Percentiles rank a stretch among this genome's conserved stretches.
Conservation (phyloP, 352 stramenopile genomes). For the Phytophthora foliorum region DNA sequence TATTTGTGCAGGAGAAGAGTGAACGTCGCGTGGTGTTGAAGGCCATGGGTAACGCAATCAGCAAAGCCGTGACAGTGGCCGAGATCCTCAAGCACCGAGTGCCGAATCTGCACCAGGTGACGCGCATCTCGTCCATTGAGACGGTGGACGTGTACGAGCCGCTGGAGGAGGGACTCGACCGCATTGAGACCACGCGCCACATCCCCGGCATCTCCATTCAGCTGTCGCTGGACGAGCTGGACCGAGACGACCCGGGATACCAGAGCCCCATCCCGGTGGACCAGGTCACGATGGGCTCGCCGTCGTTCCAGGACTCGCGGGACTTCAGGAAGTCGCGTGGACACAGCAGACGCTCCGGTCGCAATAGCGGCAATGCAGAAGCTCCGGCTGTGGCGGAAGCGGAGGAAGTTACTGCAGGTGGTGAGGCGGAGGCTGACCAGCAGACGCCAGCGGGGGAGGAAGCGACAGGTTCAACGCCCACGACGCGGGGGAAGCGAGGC, state of each 20-base stretch:
- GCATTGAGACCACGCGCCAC: conserved; percentile 75
- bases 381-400: not conserved
- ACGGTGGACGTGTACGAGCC: conserved; percentile 87
- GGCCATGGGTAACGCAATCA: conserved; percentile 88
- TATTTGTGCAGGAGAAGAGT: conserved; percentile 62
- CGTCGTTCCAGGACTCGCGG: conserved; percentile 43
- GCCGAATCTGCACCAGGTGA: conserved; percentile 77
- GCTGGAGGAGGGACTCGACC: conserved; percentile 86
- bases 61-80: conserved; percentile 86
- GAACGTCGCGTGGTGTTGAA: conserved; percentile 75
- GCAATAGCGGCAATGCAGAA: conserved; percentile 23
- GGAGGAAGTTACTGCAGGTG: conserved; percentile 16
- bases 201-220: conserved; percentile 84
- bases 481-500: conserved; percentile 41
- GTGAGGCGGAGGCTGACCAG: conserved; percentile 17
- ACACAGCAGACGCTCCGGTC: conserved; percentile 32
- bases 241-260: conserved; percentile 70
- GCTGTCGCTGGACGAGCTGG: conserved; percentile 72
- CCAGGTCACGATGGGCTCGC: conserved; percentile 51
- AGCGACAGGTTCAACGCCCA: conserved; percentile 15
- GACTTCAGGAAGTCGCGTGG: conserved; percentile 43
- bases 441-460: conserved; percentile 23
- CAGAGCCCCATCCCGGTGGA: conserved; percentile 76
- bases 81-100: conserved; percentile 88
- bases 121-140: conserved; percentile 83